phyloP scores from a whole-genome alignment of 805 yeast genomes.

The Pichia deserticola region DNA sequence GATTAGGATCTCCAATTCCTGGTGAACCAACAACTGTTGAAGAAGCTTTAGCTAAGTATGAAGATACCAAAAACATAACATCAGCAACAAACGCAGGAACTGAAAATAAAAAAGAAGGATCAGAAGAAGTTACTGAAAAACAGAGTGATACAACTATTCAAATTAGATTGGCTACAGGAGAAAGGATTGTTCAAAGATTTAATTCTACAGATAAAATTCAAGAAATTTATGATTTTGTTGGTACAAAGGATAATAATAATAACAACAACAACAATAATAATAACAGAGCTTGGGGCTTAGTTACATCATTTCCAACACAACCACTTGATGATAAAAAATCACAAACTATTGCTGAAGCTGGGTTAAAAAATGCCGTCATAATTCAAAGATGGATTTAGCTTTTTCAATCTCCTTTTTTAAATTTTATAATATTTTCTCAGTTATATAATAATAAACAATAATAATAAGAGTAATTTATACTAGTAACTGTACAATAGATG shows the following conservation, averaged over 20 bases:
- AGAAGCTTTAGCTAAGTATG: conserved; percentile 2
- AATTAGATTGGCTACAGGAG: conserved; percentile 78
- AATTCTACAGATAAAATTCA: conserved; percentile 58
- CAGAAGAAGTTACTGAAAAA: conserved; percentile 9
- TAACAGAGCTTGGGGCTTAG: conserved; percentile 52
- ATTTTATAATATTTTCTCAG: background rate
- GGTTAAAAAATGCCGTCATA: conserved; percentile 74
- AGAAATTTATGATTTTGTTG: conserved; percentile 62
- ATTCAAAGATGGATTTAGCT: conserved; percentile 71
- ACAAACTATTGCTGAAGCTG: conserved; percentile 62
- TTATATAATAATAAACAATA: too few species aligned
- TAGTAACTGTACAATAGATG: too few species aligned
- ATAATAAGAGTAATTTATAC: background rate
- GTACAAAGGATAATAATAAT: conserved; percentile 31
- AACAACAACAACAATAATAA: conserved; percentile 26
- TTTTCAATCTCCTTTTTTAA: background rate
- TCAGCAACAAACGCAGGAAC: conserved; percentile 6
- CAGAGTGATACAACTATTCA: conserved; percentile 59
- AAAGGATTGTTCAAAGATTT: conserved; percentile 57
- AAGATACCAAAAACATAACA: conserved; percentile 9
- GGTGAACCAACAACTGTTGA: conserved; percentile 39
- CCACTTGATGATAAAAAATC: conserved; percentile 54
- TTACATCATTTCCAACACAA: conserved; percentile 76
- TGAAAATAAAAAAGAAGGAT: conserved; percentile 6
- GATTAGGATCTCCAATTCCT: conserved; percentile 87